Evolutionary conservation across 345 rosid genomes (phyloP).

Genomic region (Limnanthes douglasii): DNA sequence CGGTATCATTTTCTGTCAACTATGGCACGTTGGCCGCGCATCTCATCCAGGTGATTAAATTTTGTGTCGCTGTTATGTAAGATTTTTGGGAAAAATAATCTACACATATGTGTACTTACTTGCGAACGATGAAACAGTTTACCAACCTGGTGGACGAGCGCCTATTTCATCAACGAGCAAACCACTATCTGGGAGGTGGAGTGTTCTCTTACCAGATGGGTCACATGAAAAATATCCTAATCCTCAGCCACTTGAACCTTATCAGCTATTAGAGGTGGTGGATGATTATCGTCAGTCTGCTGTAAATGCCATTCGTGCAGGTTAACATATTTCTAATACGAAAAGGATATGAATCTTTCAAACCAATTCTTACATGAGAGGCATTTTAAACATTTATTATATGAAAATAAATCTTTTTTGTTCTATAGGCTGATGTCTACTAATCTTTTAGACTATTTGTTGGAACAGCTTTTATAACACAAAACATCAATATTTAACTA

Average conservation of each 20-base stretch:
- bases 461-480: too few species aligned
- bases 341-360: too few species aligned
- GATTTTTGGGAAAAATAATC: too few species aligned
- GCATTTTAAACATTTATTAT: too few species aligned
- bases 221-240: constrained; percentile 26
- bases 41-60: constrained; percentile 74
- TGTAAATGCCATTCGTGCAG: constrained; percentile 64
- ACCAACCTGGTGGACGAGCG: constrained; percentile 58
- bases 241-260: constrained; percentile 28
- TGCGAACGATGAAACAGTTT: constrained; percentile 21
- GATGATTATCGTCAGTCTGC: constrained; percentile 47
- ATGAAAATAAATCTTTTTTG: too few species aligned
- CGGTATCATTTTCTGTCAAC: constrained; percentile 64
- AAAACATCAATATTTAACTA: too few species aligned
- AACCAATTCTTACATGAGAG: too few species aligned
- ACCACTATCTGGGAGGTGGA: constrained; percentile 52
- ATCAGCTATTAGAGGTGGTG: constrained; percentile 37
- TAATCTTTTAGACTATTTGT: too few species aligned
- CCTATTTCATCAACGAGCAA: constrained; percentile 61
- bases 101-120: too few species aligned
- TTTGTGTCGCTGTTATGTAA: too few species aligned
- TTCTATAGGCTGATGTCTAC: too few species aligned
- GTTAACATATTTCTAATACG: too few species aligned
- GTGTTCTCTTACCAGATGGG: constrained; percentile 50
- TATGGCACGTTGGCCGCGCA: constrained; percentile 94